Evolutionary conservation across 176 grass and related monocot species (phyloP).

Genomic region (Pharus latifolius): DNA sequence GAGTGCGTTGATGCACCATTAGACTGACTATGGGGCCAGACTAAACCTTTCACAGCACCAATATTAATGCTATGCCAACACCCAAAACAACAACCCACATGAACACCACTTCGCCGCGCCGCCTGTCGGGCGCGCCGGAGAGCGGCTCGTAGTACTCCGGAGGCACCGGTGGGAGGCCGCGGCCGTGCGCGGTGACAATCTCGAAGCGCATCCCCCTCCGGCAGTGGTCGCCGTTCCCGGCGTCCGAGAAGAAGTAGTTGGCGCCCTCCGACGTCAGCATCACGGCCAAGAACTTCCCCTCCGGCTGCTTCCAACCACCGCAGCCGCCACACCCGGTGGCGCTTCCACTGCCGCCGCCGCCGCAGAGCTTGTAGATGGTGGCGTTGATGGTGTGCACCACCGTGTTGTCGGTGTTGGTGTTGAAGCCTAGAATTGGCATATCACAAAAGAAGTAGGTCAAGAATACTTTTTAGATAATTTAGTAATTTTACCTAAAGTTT

Average conservation of each 20-base stretch:
- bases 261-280: slow-evolving; percentile 40
- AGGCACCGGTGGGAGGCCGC: slow-evolving; percentile 37
- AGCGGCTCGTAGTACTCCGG: slow-evolving; percentile 9
- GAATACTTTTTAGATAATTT: too few species aligned
- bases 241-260: slow-evolving; percentile 60
- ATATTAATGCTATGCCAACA: neutral
- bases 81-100: neutral
- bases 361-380: slow-evolving; percentile 33
- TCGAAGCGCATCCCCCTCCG: slow-evolving; percentile 37
- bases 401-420: slow-evolving; percentile 34
- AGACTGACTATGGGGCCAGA: too few species aligned
- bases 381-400: slow-evolving; percentile 50
- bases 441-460: neutral
- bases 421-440: slow-evolving; percentile 10
- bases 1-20: too few species aligned
- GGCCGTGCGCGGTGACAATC: slow-evolving; percentile 27
- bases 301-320: slow-evolving; percentile 10
- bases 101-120: neutral
- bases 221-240: slow-evolving; percentile 35
- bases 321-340: neutral
- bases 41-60: neutral
- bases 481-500: too few species aligned
- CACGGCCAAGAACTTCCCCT: slow-evolving; percentile 22
- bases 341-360: neutral
- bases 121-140: neutral